Evolutionary conservation across 345 rosid species (phyloP), one percentile per base, ranked within the genome.

Genomic region (Gossypium thurberi): DNA sequence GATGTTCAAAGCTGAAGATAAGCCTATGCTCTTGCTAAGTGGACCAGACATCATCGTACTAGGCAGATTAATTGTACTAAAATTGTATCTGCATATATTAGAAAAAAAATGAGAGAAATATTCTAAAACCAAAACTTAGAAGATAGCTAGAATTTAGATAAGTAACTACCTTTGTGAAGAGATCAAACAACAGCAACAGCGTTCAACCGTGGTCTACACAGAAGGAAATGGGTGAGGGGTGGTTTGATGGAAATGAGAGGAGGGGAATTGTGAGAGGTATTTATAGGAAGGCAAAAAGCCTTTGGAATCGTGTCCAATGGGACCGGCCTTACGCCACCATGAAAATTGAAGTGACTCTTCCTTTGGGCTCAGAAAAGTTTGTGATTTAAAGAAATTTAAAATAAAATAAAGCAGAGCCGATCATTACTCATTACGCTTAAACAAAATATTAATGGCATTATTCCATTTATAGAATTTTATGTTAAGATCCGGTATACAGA

Each of bases 271-370:
- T 69, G 76, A 8, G 40, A 21, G 71, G 81, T 87, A 84, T 87
- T 80, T 81, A 81, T 82, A 82, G 87, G 81, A 66, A 48, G 25
- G 57, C 43, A 68, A 81, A 84, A 77, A 58, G 84, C 47, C 26
- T 40, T 73, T 61, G 82, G 93, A 87, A 90, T 82, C 90, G 73
- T 83, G 91, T 86, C 79, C 89, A 76, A 6, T 71, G 87, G 94
- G 88, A 50, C 88, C 96, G 87, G 18, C 77, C 82, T 56, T 59
- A 79, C 76, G 76, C 85, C 82, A 81, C 85, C 73, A 76, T 81
- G 51, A 79, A 81, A 87, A 76, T 56, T 56, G 60, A 56, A 56
- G 21, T 56, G 64, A 63, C 78, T 52, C 72, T 70, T 77, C 76
- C 70, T 68, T 69, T 78, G 76, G 75, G 65, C 75, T 74, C 77